Evolutionary conservation across 108 stramenopile species (phyloP).

Genomic region (Schizochytrium sp.): DNA sequence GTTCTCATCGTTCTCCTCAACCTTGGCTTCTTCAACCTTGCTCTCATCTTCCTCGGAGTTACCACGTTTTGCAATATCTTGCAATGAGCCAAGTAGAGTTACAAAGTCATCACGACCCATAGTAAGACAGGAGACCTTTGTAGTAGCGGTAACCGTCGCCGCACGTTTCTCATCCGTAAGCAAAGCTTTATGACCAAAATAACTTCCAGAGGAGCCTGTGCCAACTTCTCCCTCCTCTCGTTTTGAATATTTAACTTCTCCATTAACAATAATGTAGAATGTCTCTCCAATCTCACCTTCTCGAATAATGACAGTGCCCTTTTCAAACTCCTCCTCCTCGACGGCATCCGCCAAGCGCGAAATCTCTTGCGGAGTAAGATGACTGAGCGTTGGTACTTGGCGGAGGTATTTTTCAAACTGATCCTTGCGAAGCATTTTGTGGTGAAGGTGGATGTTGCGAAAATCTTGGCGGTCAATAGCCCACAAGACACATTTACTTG

Average conservation of each 20-base stretch:
- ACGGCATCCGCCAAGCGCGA: slow-evolving; percentile 62
- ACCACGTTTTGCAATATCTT: neutral
- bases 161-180: slow-evolving; percentile 66
- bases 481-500: slow-evolving; percentile 80
- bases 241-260: slow-evolving; percentile 43
- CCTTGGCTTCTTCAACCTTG: neutral
- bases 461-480: slow-evolving; percentile 86
- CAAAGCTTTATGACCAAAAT: slow-evolving; percentile 66
- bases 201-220: slow-evolving; percentile 15
- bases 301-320: slow-evolving; percentile 81
- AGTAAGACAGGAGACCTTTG: slow-evolving; percentile 21
- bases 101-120: slow-evolving; percentile 64
- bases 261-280: slow-evolving; percentile 87
- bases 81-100: slow-evolving; percentile 45
- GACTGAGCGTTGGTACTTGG: slow-evolving; percentile 63
- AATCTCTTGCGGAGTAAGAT: slow-evolving; percentile 28
- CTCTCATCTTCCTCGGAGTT: neutral
- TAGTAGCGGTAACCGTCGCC: slow-evolving; percentile 60
- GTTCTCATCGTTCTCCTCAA: neutral
- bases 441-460: slow-evolving; percentile 75
- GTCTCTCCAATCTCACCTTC: slow-evolving; percentile 86
- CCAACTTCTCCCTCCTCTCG: slow-evolving; percentile 49
- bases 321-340: slow-evolving; percentile 69
- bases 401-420: slow-evolving; percentile 83
- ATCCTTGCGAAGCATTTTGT: slow-evolving; percentile 66